Percentiles rank a stretch among this genome's conserved stretches.
Evolutionary conservation across 306 rosid species (phyloP).

Genomic region (Neltuma alba): DNA sequence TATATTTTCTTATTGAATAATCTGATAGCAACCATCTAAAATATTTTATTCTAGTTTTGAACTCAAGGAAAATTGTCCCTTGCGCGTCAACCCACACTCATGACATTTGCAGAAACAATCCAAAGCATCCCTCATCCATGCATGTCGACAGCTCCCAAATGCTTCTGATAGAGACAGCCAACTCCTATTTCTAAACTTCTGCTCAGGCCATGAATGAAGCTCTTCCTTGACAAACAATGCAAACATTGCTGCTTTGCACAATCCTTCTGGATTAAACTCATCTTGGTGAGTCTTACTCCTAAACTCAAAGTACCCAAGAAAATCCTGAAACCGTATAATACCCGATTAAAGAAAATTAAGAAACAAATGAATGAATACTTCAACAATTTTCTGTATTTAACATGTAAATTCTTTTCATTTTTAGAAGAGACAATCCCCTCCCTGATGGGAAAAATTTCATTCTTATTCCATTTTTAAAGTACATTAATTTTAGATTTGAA

Average conservation of each 20-base stretch:
- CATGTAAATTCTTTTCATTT: too few relatives aligned
- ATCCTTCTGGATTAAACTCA: constrained; percentile 76
- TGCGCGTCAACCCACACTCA: constrained; percentile 43
- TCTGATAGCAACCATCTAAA: not conserved
- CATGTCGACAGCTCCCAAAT: constrained; percentile 67
- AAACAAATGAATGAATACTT: not conserved
- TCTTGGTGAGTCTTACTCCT: constrained; percentile 92
- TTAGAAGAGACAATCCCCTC: too few relatives aligned
- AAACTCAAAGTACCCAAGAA: constrained; percentile 68
- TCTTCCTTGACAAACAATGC: constrained; percentile 79
- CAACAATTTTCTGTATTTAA: too few relatives aligned
- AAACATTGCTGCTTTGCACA: constrained; percentile 86
- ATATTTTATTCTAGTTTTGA: not conserved
- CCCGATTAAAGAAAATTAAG: not conserved
- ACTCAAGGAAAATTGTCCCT: constrained; percentile 18
- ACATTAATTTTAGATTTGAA: too few relatives aligned
- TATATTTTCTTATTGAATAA: not conserved
- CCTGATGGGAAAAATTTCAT: too few relatives aligned
- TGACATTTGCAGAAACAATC: constrained; percentile 75
- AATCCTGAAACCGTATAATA: constrained; percentile 68
- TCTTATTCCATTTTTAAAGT: too few relatives aligned
- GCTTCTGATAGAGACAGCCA: constrained; percentile 78
- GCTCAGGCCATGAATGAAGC: constrained; percentile 83
- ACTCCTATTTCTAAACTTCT: constrained; percentile 73
- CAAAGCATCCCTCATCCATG: constrained; percentile 88